Evolutionary conservation across 768 basidiomycete species (phyloP).

Genomic region (Hericium rajendrae): DNA sequence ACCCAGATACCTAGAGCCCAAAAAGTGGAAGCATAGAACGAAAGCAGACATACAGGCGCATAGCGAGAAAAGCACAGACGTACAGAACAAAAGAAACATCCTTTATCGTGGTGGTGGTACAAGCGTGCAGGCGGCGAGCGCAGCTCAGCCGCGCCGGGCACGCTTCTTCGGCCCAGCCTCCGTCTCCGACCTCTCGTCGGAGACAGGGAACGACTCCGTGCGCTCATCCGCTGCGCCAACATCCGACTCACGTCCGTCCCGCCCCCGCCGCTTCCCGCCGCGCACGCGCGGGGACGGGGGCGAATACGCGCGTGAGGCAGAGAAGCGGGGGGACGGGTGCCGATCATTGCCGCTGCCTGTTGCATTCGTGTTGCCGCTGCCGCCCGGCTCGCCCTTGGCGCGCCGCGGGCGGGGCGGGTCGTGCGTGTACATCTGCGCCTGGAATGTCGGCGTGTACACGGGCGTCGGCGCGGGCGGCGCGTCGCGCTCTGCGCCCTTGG

Average conservation of each 20-base stretch:
- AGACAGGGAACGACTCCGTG: neutral
- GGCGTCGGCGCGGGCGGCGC: constrained; percentile 15
- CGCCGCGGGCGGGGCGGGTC: constrained; percentile 4
- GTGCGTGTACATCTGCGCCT: constrained; percentile 20
- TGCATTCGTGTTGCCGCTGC: too few relatives aligned
- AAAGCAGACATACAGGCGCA: too few relatives aligned
- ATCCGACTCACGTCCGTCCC: neutral
- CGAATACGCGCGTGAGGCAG: neutral
- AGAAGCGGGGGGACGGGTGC: neutral
- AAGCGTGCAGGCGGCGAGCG: too few relatives aligned
- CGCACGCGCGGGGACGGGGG: neutral
- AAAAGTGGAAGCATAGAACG: too few relatives aligned
- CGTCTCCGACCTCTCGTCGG: neutral
- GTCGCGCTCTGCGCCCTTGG: constrained; percentile 27
- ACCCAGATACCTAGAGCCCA: too few relatives aligned
- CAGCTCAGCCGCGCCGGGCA: neutral
- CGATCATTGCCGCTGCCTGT: neutral
- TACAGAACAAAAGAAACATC: too few relatives aligned
- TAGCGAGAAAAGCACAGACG: too few relatives aligned
- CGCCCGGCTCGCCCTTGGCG: neutral
- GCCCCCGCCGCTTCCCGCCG: neutral
- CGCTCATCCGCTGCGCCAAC: neutral
- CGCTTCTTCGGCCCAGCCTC: neutral
- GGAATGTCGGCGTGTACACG: constrained; percentile 19
- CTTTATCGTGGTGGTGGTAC: too few relatives aligned